These are phyloP conservation scores for Trifolium fragiferum DNA, from an alignment of 306 rosid species.

Conservation along the genomic window DNA sequence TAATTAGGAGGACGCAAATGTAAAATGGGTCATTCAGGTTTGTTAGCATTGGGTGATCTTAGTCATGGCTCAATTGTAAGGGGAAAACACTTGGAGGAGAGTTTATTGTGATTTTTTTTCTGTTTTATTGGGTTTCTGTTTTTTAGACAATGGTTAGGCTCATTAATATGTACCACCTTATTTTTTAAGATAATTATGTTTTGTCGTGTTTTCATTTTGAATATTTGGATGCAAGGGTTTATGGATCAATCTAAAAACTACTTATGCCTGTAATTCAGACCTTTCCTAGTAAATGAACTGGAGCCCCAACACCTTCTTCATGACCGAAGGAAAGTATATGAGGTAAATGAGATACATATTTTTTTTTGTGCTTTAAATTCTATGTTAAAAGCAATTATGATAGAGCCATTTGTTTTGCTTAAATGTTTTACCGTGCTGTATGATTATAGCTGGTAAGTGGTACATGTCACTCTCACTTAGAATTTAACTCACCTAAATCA, in stretches of 20 bases:
- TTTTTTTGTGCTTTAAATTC: neutral
- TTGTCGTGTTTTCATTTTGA: too few species aligned
- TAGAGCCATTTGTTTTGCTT: too few species aligned
- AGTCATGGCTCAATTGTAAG: neutral
- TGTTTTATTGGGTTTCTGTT: neutral
- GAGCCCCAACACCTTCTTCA: conserved; percentile 98
- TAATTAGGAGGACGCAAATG: neutral
- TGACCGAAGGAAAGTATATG: conserved; percentile 90
- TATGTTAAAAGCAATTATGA: too few species aligned
- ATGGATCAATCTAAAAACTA: conserved; percentile 44
- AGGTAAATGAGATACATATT: conserved; percentile 57
- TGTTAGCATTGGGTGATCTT: conserved; percentile 7
- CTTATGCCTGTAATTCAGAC: conserved; percentile 67
- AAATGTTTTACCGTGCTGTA: too few species aligned
- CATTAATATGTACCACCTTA: neutral
- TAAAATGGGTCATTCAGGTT: neutral
- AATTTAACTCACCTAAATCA: too few species aligned
- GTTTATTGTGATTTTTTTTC: neutral
- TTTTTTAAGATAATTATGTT: conserved; percentile 26
- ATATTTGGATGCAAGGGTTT: conserved; percentile 37
- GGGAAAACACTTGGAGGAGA: neutral
- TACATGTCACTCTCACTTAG: too few species aligned
- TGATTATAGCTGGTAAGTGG: too few species aligned
- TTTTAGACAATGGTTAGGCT: conserved; percentile 13
- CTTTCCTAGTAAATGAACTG: conserved; percentile 86